These are phyloP conservation scores for Cinchona pubescens DNA, from an alignment of 257 asterid genomes.

Conservation along the genomic window DNA sequence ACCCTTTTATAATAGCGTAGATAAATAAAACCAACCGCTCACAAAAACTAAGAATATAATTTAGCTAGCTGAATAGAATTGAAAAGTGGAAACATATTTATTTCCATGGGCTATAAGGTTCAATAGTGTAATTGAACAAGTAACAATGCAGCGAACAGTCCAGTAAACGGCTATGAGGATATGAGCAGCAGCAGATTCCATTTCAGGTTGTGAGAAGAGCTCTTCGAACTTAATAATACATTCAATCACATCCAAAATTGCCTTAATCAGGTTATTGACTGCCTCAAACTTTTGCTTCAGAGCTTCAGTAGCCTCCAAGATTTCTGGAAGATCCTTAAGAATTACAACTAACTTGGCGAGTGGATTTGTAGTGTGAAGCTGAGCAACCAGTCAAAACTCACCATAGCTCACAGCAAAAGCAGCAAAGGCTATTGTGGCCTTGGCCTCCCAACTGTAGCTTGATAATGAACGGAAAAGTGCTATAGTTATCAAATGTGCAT, in stretches of 20 bases:
- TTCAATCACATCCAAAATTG: too few species aligned
- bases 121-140: constrained; percentile 54
- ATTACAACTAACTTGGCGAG: constrained; percentile 41
- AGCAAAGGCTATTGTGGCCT: constrained; percentile 35
- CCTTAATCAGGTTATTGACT: too few species aligned
- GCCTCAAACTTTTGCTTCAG: too few species aligned
- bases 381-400: constrained; percentile 37
- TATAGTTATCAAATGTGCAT: too few species aligned
- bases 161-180: constrained; percentile 56
- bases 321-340: too few species aligned
- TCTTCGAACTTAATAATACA: too few species aligned
- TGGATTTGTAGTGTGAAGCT: constrained; percentile 31
- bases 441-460: constrained; percentile 44
- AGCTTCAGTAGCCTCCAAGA: too few species aligned
- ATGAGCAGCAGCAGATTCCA: constrained; percentile 29
- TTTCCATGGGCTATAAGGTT: too few species aligned
- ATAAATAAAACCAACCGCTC: not conserved
- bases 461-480: too few species aligned
- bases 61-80: not conserved
- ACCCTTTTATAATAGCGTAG: too few species aligned
- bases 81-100: constrained; percentile 12
- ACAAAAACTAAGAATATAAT: not conserved
- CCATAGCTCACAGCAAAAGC: constrained; percentile 41
- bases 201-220: too few species aligned
- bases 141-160: constrained; percentile 61